Percentiles rank a stretch among this genome's conserved stretches.
These are phyloP conservation scores for Exobasidium cylindrosporum DNA, from an alignment of 1,284 basidiomycete species.

Conservation along the genomic window DNA sequence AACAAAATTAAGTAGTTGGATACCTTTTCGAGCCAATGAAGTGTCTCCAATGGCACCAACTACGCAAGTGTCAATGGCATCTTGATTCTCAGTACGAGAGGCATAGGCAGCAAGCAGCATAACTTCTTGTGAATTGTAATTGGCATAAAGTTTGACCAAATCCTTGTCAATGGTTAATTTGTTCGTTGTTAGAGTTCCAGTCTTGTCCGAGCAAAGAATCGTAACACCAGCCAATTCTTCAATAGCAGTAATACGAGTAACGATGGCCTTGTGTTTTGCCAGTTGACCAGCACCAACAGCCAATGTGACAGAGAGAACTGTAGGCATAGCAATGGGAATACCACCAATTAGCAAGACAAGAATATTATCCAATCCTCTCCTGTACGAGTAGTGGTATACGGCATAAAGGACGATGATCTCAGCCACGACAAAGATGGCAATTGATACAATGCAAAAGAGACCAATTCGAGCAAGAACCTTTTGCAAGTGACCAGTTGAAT, in stretches of 20 bases:
- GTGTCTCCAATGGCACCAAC: slow-evolving; percentile 70
- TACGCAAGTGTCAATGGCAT: slow-evolving; percentile 88
- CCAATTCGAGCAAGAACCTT: slow-evolving; percentile 64
- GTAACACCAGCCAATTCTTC: slow-evolving; percentile 46
- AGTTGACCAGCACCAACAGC: slow-evolving; percentile 46
- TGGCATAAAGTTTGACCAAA: slow-evolving; percentile 86
- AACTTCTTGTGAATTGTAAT: slow-evolving; percentile 83
- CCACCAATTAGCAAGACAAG: slow-evolving; percentile 55
- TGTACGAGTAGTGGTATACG: slow-evolving; percentile 64
- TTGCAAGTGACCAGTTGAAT: slow-evolving; percentile 85
- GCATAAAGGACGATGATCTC: slow-evolving; percentile 59
- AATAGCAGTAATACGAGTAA: slow-evolving; percentile 44
- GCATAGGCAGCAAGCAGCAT: slow-evolving; percentile 90
- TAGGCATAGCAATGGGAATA: slow-evolving; percentile 56
- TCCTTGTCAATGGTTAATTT: slow-evolving; percentile 95
- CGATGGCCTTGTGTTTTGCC: slow-evolving; percentile 41
- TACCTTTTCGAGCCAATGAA: slow-evolving; percentile 75
- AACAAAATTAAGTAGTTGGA: slow-evolving; percentile 96
- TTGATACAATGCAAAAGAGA: slow-evolving; percentile 67
- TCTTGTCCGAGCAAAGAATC: slow-evolving; percentile 43
- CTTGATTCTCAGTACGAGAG: slow-evolving; percentile 97
- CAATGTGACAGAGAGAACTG: slow-evolving; percentile 53
- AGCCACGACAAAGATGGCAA: slow-evolving; percentile 24
- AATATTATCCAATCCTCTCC: slow-evolving; percentile 91
- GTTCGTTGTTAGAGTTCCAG: slow-evolving; percentile 80